A percentile compares a stretch with the other conserved stretches of the same genome.
Evolutionary conservation across 768 basidiomycete genomes (phyloP).

Genomic region (Tubosaeta sp.): DNA sequence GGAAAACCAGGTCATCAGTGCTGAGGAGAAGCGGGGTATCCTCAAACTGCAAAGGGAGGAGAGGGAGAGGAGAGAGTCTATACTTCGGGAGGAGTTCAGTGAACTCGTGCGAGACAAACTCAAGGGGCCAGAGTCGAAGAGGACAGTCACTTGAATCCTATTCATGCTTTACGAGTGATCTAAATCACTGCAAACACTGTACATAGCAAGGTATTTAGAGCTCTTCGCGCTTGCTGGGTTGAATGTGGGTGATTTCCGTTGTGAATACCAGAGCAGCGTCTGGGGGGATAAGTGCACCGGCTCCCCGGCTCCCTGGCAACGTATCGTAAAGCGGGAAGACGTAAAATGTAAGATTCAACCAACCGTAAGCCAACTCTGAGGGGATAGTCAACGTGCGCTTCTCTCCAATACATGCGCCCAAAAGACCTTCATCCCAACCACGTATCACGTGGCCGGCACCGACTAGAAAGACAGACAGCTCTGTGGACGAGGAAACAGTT

Average conservation of each 20-base stretch:
- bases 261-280: conserved; percentile 82
- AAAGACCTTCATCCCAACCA: conserved; percentile 81
- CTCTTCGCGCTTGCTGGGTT: conserved; percentile 48
- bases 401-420: conserved; percentile 83
- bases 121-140: conserved; percentile 42
- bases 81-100: conserved; percentile 85
- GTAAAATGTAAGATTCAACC: conserved; percentile 24
- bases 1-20: conserved; percentile 99
- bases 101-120: conserved; percentile 76
- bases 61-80: conserved; percentile 83
- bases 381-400: conserved; percentile 90
- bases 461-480: conserved; percentile 39
- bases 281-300: conserved; percentile 73
- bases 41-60: conserved; percentile 94
- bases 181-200: not conserved
- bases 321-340: not conserved
- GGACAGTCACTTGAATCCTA: conserved; percentile 5
- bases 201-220: conserved; percentile 34
- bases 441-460: conserved; percentile 78
- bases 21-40: conserved; percentile 96
- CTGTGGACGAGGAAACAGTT: not conserved
- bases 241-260: conserved; percentile 72
- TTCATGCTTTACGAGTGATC: no score
- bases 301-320: conserved; percentile 62
- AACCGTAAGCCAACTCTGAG: conserved; percentile 75